Conservation (phyloP, 1,139 yeast genomes). For the Diutina sp. region DNA sequence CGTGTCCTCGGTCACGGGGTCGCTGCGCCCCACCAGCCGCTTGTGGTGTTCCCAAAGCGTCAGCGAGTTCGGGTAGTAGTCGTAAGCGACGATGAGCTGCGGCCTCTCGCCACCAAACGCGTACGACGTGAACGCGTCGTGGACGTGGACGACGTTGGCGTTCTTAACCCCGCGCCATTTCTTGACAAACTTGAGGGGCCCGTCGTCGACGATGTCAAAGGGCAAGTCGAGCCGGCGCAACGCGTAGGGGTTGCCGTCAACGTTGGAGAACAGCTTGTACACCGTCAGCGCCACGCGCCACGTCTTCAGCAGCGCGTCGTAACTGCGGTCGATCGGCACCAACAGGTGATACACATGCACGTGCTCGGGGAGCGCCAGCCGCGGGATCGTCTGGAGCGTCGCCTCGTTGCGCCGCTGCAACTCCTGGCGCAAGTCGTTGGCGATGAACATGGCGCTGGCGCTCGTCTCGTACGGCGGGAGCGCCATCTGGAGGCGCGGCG, state of each 20-base stretch:
- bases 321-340: conserved; percentile 64
- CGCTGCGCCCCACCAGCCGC: conserved; percentile 21
- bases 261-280: conserved; percentile 70
- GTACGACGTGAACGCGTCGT: conserved; percentile 79
- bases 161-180: conserved; percentile 37
- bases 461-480: conserved; percentile 60
- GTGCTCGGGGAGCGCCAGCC: conserved; percentile 55
- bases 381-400: conserved; percentile 52
- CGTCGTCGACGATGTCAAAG: conserved; percentile 37
- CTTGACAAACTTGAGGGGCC: conserved; percentile 25
- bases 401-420: conserved; percentile 73
- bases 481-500: conserved; percentile 52
- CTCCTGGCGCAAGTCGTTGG: conserved; percentile 58
- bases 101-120: conserved; percentile 45
- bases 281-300: conserved; percentile 53
- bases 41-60: conserved; percentile 30
- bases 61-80: conserved; percentile 52
- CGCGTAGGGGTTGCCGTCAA: conserved; percentile 68
- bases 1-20: conserved; percentile 44
- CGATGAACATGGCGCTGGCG: conserved; percentile 57
- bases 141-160: conserved; percentile 55
- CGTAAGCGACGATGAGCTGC: conserved; percentile 28
- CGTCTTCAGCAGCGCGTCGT: conserved; percentile 38
- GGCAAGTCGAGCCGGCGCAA: conserved; percentile 57
- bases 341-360: conserved; percentile 79